Evolutionary conservation across 2,329 filamentous ascomycete species (phyloP).

Genomic region (Arthroderma sp.): DNA sequence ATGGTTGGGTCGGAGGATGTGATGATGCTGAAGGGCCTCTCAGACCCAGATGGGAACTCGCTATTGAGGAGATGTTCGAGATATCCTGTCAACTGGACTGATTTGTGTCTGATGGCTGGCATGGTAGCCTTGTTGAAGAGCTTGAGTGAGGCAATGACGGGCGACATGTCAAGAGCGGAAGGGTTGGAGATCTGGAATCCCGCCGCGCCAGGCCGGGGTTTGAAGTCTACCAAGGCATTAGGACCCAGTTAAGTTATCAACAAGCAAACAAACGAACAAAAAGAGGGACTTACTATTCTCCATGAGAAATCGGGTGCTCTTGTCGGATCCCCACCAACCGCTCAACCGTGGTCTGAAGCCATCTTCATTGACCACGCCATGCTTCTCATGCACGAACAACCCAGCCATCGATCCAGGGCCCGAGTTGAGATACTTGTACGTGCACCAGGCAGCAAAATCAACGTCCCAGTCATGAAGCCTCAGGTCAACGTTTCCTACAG

Average conservation of each 20-base stretch:
- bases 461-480: slow-evolving; percentile 77
- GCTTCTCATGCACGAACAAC: slow-evolving; percentile 65
- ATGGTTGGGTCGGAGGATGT: slow-evolving; percentile 57
- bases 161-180: slow-evolving; percentile 63
- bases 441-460: slow-evolving; percentile 87
- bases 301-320: slow-evolving; percentile 68
- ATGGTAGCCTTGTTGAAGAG: slow-evolving; percentile 65
- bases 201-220: slow-evolving; percentile 62
- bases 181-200: slow-evolving; percentile 83
- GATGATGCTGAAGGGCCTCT: slow-evolving; percentile 47
- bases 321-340: slow-evolving; percentile 83
- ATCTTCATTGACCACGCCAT: slow-evolving; percentile 42
- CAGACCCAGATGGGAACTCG: slow-evolving; percentile 20
- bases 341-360: slow-evolving; percentile 55
- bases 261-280: too few species aligned
- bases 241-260: neutral
- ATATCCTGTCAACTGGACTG: slow-evolving; percentile 61
- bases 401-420: slow-evolving; percentile 73
- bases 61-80: slow-evolving; percentile 48
- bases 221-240: slow-evolving; percentile 41
- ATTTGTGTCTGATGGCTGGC: slow-evolving; percentile 55
- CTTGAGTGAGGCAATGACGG: slow-evolving; percentile 59
- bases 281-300: slow-evolving; percentile 44
- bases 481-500: slow-evolving; percentile 70
- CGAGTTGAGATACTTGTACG: slow-evolving; percentile 86